Base-by-base conservation (phyloP, 805 yeast genomes). In the Sugiyamaella valdiviana region DNA sequence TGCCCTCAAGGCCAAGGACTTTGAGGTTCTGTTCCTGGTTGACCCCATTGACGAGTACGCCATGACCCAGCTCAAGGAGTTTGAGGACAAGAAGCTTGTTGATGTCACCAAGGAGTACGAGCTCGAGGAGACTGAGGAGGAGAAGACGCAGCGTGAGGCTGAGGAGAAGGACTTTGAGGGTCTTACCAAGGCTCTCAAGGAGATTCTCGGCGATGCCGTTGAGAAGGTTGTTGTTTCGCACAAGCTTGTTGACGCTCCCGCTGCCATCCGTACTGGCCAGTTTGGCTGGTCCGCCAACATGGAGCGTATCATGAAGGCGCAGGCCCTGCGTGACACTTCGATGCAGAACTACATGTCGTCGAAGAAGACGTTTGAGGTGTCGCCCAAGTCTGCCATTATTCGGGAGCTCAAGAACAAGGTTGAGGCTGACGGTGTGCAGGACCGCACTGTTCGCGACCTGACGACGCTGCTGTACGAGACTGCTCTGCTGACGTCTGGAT, bases 231-330 rank as follows among this genome's bases (percentile, higher is more conserved):
- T 90, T 69, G 96, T 93, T 58, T 89, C 98, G 58, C 95, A 91
- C 78, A 89, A 88, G 76, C 82, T 93, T 68, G 88, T 90, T 64
- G 97, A 90, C 68, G 90, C 98, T 51, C 99, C 99, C 73, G 99
- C 99, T 72, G 99, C 99, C 63, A 93, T 93, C 71, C 89, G 99
- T 82, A 93, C 99, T 62, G 98, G 97, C 62, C 98, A 93, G 79
- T 93, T 93, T 73, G 99, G 99, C 72, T 93, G 99, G 99, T 93
- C 99, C 61, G 99, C 99, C 67, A 93, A 93, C 81, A 93, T 93
- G 99, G 99, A 93, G 80, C 91, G 99, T 85, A 93, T 93, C 81
- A 93, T 93, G 99, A 93, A 93, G 81, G 99, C 99, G 55, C 99
- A 93, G 80, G 99, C 99, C 63, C 78, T 93, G 66, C 89, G 98